phyloP scores from a whole-genome alignment of 2,329 filamentous ascomycete genomes.

The Setomelanomma holmii region DNA sequence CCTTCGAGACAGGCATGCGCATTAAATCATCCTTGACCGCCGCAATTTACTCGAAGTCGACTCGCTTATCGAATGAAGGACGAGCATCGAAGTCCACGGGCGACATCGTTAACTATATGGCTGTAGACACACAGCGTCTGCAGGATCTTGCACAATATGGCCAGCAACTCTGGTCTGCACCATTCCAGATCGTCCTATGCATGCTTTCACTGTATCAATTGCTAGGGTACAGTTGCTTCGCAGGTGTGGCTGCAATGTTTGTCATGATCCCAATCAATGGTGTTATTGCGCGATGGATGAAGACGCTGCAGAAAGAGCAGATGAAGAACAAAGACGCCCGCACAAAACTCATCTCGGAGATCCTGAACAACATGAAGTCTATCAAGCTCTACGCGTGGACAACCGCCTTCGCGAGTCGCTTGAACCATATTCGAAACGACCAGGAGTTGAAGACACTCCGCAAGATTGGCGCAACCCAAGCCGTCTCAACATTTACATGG shows the following conservation, averaged over 20 bases:
- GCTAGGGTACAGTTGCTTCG: slow-evolving; percentile 94
- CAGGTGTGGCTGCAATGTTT: slow-evolving; percentile 93
- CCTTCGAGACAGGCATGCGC: slow-evolving; percentile 95
- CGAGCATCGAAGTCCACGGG: slow-evolving; percentile 88
- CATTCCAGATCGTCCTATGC: slow-evolving; percentile 94
- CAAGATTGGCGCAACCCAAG: slow-evolving; percentile 93
- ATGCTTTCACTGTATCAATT: slow-evolving; percentile 95
- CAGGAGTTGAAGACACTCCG: slow-evolving; percentile 92
- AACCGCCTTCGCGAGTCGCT: slow-evolving; percentile 94
- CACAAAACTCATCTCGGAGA: slow-evolving; percentile 93
- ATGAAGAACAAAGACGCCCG: slow-evolving; percentile 99
- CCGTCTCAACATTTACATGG: slow-evolving; percentile 97
- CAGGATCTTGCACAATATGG: slow-evolving; percentile 95
- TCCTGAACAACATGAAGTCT: slow-evolving; percentile 99
- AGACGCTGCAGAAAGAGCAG: slow-evolving; percentile 90
- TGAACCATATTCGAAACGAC: slow-evolving; percentile 95
- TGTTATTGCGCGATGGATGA: slow-evolving; percentile 90
- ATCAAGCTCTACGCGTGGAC: slow-evolving; percentile 99
- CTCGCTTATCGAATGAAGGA: slow-evolving; percentile 91
- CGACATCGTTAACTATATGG: slow-evolving; percentile 99
- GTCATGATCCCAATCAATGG: slow-evolving; percentile 97
- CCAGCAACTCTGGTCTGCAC: slow-evolving; percentile 94
- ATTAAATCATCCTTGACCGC: slow-evolving; percentile 91
- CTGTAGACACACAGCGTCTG: slow-evolving; percentile 93
- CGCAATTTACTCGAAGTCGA: slow-evolving; percentile 89